phyloP scores from a whole-genome alignment of 352 stramenopile species.

The Blastocystis hominis region DNA sequence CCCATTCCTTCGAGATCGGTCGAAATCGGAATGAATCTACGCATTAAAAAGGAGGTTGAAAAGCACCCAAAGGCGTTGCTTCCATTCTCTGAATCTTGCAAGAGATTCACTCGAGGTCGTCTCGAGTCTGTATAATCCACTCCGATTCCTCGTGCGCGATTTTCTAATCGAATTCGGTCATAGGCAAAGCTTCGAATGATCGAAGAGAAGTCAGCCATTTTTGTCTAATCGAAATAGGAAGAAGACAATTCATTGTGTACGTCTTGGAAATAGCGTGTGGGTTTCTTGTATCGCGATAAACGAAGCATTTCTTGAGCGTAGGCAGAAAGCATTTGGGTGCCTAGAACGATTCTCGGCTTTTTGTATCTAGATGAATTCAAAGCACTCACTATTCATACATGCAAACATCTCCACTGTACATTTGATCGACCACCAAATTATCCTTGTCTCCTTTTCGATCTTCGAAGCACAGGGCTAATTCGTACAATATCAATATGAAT shows the following conservation, averaged over 20 bases:
- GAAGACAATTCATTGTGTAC: background rate
- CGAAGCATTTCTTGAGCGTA: background rate
- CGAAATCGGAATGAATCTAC: slow-evolving; percentile 16
- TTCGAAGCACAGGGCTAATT: background rate
- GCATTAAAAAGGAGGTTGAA: background rate
- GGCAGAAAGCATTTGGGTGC: background rate
- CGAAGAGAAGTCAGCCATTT: background rate
- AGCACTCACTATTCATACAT: background rate
- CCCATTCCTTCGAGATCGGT: background rate
- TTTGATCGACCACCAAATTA: slow-evolving; percentile 8
- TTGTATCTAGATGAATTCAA: background rate
- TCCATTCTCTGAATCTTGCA: background rate
- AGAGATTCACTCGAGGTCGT: background rate
- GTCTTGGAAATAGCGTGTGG: background rate
- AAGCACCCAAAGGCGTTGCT: background rate
- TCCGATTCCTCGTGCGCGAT: background rate
- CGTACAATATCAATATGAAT: background rate
- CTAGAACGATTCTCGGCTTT: slow-evolving; percentile 15
- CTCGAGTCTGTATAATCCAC: background rate
- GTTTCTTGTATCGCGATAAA: background rate
- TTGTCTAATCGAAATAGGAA: background rate
- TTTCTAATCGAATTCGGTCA: slow-evolving; percentile 2
- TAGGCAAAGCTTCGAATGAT: slow-evolving; percentile 13
- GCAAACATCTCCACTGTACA: slow-evolving; percentile 1
- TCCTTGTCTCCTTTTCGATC: background rate